These are phyloP conservation scores for Podospora australis DNA, from an alignment of 495 filamentous ascomycete genomes.

Conservation along the genomic window DNA sequence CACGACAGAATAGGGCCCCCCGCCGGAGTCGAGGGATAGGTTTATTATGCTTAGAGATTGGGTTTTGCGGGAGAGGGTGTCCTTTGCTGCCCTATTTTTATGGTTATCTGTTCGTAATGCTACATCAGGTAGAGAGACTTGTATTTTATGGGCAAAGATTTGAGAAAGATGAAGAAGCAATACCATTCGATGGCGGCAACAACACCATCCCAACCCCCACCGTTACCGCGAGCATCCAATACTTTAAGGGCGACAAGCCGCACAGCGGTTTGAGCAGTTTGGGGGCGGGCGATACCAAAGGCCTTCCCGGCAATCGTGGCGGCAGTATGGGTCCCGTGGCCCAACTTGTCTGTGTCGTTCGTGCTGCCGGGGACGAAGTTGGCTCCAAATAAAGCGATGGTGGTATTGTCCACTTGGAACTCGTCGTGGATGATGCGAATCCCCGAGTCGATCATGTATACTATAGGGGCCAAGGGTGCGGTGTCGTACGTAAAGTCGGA, in stretches of 20 bases:
- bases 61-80: constrained; percentile 34
- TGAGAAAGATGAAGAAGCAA: too few species aligned
- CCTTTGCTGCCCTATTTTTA: constrained; percentile 48
- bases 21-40: constrained; percentile 51
- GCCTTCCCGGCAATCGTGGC: constrained; percentile 53
- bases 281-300: constrained; percentile 49
- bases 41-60: constrained; percentile 37
- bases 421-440: constrained; percentile 46
- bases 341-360: constrained; percentile 43
- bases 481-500: constrained; percentile 30
- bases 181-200: constrained; percentile 42
- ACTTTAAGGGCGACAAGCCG: constrained; percentile 58
- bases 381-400: constrained; percentile 48
- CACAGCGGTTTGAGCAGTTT: background rate
- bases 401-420: constrained; percentile 36
- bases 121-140: too few species aligned
- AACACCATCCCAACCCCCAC: constrained; percentile 24
- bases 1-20: constrained; percentile 41
- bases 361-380: constrained; percentile 40
- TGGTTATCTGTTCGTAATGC: too few species aligned
- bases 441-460: constrained; percentile 54
- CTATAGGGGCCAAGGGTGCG: constrained; percentile 1
- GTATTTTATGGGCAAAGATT: too few species aligned
- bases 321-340: constrained; percentile 62
- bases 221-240: constrained; percentile 37